phyloP scores from a whole-genome alignment of 805 yeast species.

The Kuraishia cidri region DNA sequence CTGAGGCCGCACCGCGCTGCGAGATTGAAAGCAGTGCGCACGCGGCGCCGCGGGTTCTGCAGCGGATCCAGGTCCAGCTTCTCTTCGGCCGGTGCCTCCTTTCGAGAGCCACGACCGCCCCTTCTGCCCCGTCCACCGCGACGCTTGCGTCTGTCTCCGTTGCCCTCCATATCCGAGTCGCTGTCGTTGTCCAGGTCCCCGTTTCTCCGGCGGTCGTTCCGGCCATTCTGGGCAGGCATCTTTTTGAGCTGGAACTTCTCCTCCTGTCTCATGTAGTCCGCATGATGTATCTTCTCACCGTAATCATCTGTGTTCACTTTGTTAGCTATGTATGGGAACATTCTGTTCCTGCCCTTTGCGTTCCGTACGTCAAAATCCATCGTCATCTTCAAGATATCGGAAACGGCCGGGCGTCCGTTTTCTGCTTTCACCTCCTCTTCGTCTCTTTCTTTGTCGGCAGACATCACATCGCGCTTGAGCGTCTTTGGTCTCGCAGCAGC shows the following conservation, averaged over 20 bases:
- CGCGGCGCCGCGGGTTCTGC: slow-evolving; percentile 40
- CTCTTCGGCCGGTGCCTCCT: slow-evolving; percentile 10
- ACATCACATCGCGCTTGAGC: background rate
- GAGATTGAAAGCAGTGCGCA: slow-evolving; percentile 21
- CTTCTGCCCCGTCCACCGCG: slow-evolving; percentile 13
- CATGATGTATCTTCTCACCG: slow-evolving; percentile 66
- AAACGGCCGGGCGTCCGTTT: background rate
- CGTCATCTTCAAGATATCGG: slow-evolving; percentile 31
- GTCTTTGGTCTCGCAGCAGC: slow-evolving; percentile 3
- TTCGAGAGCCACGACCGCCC: slow-evolving; percentile 12
- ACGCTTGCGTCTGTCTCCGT: slow-evolving; percentile 26
- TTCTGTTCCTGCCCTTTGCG: slow-evolving; percentile 39
- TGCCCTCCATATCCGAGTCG: slow-evolving; percentile 14
- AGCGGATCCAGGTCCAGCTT: slow-evolving; percentile 35
- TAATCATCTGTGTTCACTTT: slow-evolving; percentile 74
- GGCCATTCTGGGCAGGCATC: background rate
- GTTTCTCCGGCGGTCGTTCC: slow-evolving; percentile 9
- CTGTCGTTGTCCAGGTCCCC: slow-evolving; percentile 12
- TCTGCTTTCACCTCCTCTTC: slow-evolving; percentile 4
- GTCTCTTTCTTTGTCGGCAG: background rate
- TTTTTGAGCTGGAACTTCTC: slow-evolving; percentile 26
- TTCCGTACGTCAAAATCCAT: slow-evolving; percentile 48
- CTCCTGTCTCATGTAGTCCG: slow-evolving; percentile 50
- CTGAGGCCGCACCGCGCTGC: slow-evolving; percentile 62
- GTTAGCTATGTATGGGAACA: slow-evolving; percentile 68